Evolutionary conservation across 2,329 filamentous ascomycete genomes (phyloP), one percentile per base, ranked within the genome.

Genomic region (Cladophialophora chaetospira): DNA sequence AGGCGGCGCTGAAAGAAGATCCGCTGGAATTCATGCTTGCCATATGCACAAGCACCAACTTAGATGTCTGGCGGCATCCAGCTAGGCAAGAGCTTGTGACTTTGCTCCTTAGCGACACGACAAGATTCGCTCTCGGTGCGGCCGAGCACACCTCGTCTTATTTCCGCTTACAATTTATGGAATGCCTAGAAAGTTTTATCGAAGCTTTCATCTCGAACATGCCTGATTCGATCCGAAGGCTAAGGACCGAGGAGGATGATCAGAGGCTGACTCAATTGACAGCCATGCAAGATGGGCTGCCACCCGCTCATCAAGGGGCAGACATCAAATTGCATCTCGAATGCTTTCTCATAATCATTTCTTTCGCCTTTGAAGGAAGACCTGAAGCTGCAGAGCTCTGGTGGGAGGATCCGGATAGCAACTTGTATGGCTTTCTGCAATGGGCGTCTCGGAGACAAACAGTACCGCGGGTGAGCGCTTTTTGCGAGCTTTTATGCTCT

Each of bases 361-460:
- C 94, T 3, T 96, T 94, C 69, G 84, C 91, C 3, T 99, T 93
- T 68, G 90, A 97, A 67, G 85, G 88, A 26, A 87, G 91, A 31
- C 84, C 88, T 13, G 90, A 96, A 49, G 88, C 91, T 23, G 90
- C 92, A 8, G 85, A 89, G 67, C 88, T 87, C 43, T 97, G 97
- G 65, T 99, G 94, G 94, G 83, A 83, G 28, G 92, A 97, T 68
- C 86, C 88, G 1, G 94, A 99, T 67, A 91, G 91, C 68, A 96
- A 97, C 65, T 78, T 99, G 28, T 89, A 92, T 61, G 94, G 94
- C 0, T 99, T 99, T 70, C 81, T 99, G 70, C 89, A 96, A 63
- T 99, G 94, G 94, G 89, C 92, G n/a, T 96, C 94, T 3, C 88
- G 91, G 65, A 83, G 94, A 66, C 91, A 96, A 59, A 96, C 95